Evolutionary conservation across 1,284 basidiomycete species (phyloP).

Genomic region (Coniferiporia weirii): DNA sequence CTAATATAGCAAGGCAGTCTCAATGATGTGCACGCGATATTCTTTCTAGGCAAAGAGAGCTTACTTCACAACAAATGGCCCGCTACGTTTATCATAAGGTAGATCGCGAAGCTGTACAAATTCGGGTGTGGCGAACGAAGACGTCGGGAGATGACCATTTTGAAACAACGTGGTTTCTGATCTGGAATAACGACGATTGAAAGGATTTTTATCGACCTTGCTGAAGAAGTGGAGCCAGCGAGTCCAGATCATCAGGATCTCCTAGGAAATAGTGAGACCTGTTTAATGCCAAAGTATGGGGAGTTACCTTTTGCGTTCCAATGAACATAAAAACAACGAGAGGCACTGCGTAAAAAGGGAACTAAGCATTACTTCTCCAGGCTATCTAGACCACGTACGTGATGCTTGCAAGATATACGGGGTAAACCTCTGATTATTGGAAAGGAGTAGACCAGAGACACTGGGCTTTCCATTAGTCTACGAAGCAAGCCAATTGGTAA

Average conservation of each 20-base stretch:
- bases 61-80: slow-evolving; percentile 4
- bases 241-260: slow-evolving; percentile 13
- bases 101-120: slow-evolving; percentile 8
- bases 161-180: slow-evolving; percentile 5
- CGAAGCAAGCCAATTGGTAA: background rate
- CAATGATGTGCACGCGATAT: background rate
- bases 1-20: background rate
- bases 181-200: slow-evolving; percentile 3
- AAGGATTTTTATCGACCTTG: background rate
- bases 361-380: background rate
- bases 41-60: background rate
- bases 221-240: slow-evolving; percentile 2
- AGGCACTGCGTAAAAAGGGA: slow-evolving; percentile 7
- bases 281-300: background rate
- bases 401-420: slow-evolving; percentile 18
- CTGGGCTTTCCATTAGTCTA: background rate
- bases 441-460: slow-evolving; percentile 11
- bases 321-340: slow-evolving; percentile 16
- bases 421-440: slow-evolving; percentile 4
- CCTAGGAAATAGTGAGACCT: background rate
- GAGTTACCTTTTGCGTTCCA: slow-evolving; percentile 18
- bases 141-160: slow-evolving; percentile 5
- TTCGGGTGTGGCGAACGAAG: slow-evolving; percentile 9
- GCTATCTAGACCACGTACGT: slow-evolving; percentile 3
- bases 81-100: background rate